Evolutionary conservation across 805 yeast species (phyloP), one percentile per base, ranked within the genome.

Genomic region (Limtongia smithiae): DNA sequence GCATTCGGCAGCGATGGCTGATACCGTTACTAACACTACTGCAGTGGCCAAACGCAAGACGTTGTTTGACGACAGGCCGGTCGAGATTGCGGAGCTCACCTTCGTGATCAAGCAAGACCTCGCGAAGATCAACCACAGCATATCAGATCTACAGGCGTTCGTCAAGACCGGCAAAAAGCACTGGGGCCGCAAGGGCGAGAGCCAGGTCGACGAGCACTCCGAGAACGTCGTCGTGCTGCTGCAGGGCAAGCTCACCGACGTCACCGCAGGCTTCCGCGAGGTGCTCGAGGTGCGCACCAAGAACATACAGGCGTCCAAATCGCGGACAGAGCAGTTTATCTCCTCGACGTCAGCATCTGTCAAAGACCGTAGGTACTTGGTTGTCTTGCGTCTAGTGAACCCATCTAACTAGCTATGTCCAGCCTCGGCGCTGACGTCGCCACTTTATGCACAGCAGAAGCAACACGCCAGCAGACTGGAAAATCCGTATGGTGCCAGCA

Each of bases 11-110:
- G n/a, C n/a, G n/a, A n/a, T n/a, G n/a, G n/a, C n/a, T n/a, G n/a
- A n/a, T n/a, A n/a, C n/a, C n/a, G n/a, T n/a, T 37, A 15, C 17
- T 54, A 17, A 67, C 28, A 7, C 9, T 32, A 15, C 17, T 50
- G 17, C 67, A 32, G 63, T 93, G 57, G 97, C 98, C 3, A 88
- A 85, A 66, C 75, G 89, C 60, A 90, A 89, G 65, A 95, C 96
- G 17, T 69, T 91, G 64, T 87, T 93, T 58, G 96, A 90, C 63
- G 98, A 93, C 68, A 82, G 85, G 58, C 97, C 97, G 0, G 82
- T 87, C 14, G 97, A 93, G 64, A 87, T 93, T 55, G 86, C 90
- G 18, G 96, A 93, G 66, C 72, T 93, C 56, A 90, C 98, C 0
- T 85, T 82, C 59, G 83, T 89, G 36, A 77, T 78, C 57, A 78